These are phyloP conservation scores for Xylariaceae sp. DNA, from an alignment of 2,329 filamentous ascomycete genomes.

Conservation along the genomic window DNA sequence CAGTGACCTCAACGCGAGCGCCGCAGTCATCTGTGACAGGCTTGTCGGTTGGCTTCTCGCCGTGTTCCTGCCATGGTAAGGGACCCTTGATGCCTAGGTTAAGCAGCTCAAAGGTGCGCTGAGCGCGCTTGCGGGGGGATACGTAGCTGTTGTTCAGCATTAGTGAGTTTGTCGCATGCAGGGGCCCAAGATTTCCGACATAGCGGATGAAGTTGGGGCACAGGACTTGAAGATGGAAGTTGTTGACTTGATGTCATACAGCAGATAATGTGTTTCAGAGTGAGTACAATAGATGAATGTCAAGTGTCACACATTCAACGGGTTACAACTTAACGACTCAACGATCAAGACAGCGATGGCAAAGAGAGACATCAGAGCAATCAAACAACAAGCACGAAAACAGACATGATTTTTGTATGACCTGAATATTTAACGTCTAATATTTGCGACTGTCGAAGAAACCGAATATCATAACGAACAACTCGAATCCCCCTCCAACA, in stretches of 20 bases:
- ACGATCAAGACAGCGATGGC: neutral
- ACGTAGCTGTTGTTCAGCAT: slow-evolving; percentile 57
- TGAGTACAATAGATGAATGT: neutral
- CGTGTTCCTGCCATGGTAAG: slow-evolving; percentile 63
- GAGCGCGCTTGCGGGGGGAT: slow-evolving; percentile 77
- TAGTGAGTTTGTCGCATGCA: neutral
- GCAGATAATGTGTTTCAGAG: neutral
- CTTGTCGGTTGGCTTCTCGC: slow-evolving; percentile 31
- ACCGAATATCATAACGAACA: too few species aligned
- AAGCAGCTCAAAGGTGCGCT: slow-evolving; percentile 84
- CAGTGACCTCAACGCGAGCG: slow-evolving; percentile 61
- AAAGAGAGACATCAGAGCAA: too few species aligned
- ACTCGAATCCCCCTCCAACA: too few species aligned
- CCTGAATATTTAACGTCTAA: too few species aligned
- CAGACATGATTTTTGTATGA: too few species aligned
- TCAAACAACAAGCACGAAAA: too few species aligned
- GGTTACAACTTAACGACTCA: neutral
- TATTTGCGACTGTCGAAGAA: too few species aligned
- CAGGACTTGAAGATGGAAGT: neutral
- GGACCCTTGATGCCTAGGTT: slow-evolving; percentile 63
- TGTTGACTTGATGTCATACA: neutral
- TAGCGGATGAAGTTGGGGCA: neutral
- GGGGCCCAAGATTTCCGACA: neutral
- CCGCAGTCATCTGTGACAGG: slow-evolving; percentile 42
- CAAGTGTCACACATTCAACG: neutral